Conservation (phyloP, 2,329 filamentous ascomycete genomes). For the Colletotrichum endophyticum region DNA sequence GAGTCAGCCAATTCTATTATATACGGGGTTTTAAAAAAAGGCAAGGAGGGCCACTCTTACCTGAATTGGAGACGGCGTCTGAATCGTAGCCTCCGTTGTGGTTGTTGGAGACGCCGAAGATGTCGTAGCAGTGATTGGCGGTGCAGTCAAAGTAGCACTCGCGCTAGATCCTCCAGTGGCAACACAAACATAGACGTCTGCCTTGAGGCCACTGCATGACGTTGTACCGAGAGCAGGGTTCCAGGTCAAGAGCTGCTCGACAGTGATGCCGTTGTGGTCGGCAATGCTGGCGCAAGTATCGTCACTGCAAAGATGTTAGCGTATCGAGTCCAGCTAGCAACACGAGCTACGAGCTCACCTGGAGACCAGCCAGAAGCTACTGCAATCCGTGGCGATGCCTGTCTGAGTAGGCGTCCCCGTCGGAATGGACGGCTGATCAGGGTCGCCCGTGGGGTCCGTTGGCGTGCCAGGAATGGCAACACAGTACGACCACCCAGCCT, state of each 20-base stretch:
- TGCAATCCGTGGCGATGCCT: background rate
- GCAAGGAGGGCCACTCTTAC: background rate
- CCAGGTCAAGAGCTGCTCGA: background rate
- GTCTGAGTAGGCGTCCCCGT: background rate
- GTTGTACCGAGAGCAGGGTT: background rate
- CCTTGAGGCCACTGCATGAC: background rate
- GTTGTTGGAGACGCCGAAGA: background rate
- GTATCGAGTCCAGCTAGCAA: background rate
- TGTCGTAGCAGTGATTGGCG: background rate
- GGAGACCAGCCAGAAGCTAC: background rate
- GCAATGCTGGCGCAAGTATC: background rate
- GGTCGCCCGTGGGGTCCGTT: background rate
- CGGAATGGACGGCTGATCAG: background rate
- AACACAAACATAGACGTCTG: background rate
- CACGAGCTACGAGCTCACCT: background rate
- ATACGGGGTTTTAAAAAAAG: fast-evolving
- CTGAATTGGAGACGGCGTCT: background rate
- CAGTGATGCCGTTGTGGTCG: background rate
- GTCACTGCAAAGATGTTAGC: background rate
- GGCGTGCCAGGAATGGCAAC: background rate
- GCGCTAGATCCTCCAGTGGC: background rate
- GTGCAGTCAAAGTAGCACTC: background rate
- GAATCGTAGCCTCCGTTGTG: background rate
- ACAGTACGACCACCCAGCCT: background rate
- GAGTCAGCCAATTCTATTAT: background rate